Percentiles rank a stretch among this genome's conserved stretches.
Evolutionary conservation across 2,329 filamentous ascomycete genomes (phyloP).

Genomic region (Sporothrix protearum): DNA sequence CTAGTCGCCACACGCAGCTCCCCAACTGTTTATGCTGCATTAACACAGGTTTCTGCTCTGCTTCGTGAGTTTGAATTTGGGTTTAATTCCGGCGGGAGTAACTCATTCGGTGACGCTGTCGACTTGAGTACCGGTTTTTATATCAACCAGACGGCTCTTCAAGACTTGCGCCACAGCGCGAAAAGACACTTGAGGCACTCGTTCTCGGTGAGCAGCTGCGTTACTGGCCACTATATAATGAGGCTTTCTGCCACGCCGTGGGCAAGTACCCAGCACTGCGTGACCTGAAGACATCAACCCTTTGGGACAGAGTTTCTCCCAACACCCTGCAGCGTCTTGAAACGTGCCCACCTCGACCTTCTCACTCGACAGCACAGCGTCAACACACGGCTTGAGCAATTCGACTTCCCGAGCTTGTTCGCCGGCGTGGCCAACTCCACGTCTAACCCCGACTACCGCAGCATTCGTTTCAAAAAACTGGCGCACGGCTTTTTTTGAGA

Average conservation of each 20-base stretch:
- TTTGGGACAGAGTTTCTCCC: conserved; percentile 66
- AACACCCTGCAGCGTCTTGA: conserved; percentile 77
- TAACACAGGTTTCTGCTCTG: conserved; percentile 52
- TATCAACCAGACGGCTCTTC: conserved; percentile 70
- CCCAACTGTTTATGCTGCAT: conserved; percentile 52
- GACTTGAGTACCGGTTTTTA: conserved; percentile 68
- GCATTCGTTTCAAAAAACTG: conserved; percentile 79
- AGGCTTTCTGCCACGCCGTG: conserved; percentile 86
- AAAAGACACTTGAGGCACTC: conserved; percentile 85
- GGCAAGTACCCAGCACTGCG: conserved; percentile 78
- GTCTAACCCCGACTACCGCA: conserved; percentile 69
- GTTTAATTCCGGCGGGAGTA: conserved; percentile 54
- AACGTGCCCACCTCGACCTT: conserved; percentile 77
- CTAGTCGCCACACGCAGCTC: conserved; percentile 55
- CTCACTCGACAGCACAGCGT: conserved; percentile 67
- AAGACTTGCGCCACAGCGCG: conserved; percentile 77
- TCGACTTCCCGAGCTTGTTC: conserved; percentile 88
- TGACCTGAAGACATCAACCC: conserved; percentile 57
- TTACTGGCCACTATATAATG: conserved; percentile 77
- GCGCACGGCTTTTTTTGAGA: conserved; percentile 69
- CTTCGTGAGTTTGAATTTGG: conserved; percentile 58
- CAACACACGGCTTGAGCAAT: conserved; percentile 72
- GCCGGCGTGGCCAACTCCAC: conserved; percentile 83
- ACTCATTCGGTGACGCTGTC: conserved; percentile 57
- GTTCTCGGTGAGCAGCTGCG: conserved; percentile 87